Conservation (phyloP, 2,329 filamentous ascomycete species). For the Raffaelea ambrosiae region DNA sequence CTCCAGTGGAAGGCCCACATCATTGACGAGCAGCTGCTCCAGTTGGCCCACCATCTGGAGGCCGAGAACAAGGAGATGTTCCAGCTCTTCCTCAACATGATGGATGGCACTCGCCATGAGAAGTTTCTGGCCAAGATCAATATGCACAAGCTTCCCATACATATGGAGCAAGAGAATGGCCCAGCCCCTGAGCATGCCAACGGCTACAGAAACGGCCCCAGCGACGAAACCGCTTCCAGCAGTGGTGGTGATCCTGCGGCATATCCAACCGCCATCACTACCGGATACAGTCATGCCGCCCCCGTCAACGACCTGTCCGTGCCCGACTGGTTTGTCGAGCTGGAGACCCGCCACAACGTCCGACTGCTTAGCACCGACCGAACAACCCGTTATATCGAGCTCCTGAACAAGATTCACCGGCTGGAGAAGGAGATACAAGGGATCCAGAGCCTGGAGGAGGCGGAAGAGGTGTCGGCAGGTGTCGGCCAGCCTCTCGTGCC, state of each 20-base stretch:
- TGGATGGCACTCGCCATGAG: conserved; percentile 1
- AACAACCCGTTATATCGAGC: conserved; percentile 2
- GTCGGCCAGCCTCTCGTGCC: too few species aligned
- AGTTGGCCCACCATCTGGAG: not conserved
- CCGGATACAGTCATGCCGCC: too few species aligned
- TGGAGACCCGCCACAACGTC: not conserved
- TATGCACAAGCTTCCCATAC: not conserved
- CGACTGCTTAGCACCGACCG: not conserved
- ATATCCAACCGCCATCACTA: too few species aligned
- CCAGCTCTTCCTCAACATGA: not conserved
- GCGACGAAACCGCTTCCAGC: too few species aligned
- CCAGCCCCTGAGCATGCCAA: too few species aligned
- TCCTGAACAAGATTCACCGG: conserved; percentile 1
- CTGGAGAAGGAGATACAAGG: not conserved
- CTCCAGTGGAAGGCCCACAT: conserved; percentile 1
- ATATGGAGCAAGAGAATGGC: too few species aligned
- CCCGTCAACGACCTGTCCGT: not conserved
- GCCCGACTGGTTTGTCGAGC: conserved; percentile 3
- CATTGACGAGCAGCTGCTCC: not conserved
- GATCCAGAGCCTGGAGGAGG: too few species aligned
- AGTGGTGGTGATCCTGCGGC: too few species aligned
- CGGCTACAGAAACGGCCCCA: too few species aligned
- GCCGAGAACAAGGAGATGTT: not conserved
- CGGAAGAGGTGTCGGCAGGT: too few species aligned
- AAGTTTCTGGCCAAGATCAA: not conserved